Base-by-base conservation (phyloP, 139 green algal genomes). In the Chlorella sp. region DNA sequence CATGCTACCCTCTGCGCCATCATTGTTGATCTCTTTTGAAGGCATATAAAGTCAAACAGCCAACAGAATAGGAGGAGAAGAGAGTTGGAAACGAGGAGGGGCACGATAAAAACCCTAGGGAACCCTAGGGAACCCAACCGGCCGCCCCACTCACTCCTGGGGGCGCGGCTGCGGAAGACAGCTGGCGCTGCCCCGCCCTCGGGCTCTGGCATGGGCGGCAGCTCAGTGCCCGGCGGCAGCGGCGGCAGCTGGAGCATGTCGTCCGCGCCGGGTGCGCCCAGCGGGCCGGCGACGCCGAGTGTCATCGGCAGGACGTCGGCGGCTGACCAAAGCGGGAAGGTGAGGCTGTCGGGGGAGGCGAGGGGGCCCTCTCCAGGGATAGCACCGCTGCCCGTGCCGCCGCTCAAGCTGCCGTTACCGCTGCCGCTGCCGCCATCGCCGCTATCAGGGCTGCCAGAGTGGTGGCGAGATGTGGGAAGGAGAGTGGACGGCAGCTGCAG, bases 241-340 rank as follows among this genome's bases (percentile, higher is more conserved):
- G 75, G 34, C 75, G 34, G 75, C 75, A 48, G 36, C n/a, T 24
- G 36, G n/a, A 30, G 75, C 75, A 53, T 0, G 36, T 39, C 79
- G 11, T 32, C 78, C 78, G 40, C 32, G n/a, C 37, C 28, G 39
- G 15, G 32, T 48, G 42, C 5, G 18, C 15, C 80, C 53, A 18
- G 53, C 30, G 75, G 48, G 26, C 81, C 81, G 32, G 34, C 34
- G 37, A 34, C 22, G 37, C 83, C 83, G 22, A 87, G 83, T 2
- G 83, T 87, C 37, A 64, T 64, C 0, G 83, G 83, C 36, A 87
- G 61, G 22, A 87, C 83, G 37, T 87, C 83, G 32, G 83, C 83
- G 2, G 83, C 61, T 0, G 83, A 87, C 83, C 83, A 87, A 0
- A 87, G 60, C 14, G 83, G 83, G n/a, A 86, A 2, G 3, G 37